Evolutionary conservation across 2,329 filamentous ascomycete species (phyloP).

Genomic region (Colletotrichum euphorbiae): DNA sequence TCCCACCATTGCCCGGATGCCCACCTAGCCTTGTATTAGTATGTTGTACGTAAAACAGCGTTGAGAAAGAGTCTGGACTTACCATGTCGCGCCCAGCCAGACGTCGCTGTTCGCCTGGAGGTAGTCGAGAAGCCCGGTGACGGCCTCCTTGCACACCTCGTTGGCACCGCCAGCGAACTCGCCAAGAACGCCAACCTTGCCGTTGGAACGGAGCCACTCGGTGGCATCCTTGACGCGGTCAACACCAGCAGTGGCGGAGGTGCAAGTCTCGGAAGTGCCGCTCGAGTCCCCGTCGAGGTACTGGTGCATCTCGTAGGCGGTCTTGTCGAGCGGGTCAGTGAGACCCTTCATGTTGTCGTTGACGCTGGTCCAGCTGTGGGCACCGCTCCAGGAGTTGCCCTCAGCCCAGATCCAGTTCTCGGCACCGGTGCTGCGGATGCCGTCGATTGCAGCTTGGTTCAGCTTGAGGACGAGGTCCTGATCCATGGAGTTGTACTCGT

Average conservation of each 20-base stretch:
- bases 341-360: constrained; percentile 51
- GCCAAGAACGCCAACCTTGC: constrained; percentile 61
- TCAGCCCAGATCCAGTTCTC: constrained; percentile 61
- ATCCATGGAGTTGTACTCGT: constrained; percentile 70
- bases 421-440: constrained; percentile 65
- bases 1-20: constrained; percentile 64
- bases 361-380: constrained; percentile 51
- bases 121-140: constrained; percentile 60
- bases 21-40: constrained; percentile 50
- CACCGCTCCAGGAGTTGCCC: constrained; percentile 60
- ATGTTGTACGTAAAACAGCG: no score
- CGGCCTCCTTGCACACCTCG: constrained; percentile 57
- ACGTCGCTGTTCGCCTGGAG: constrained; percentile 62
- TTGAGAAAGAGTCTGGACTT: no score
- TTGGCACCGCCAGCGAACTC: constrained; percentile 63
- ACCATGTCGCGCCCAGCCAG: constrained; percentile 57
- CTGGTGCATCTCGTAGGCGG: constrained; percentile 65
- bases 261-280: constrained; percentile 56
- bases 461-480: constrained; percentile 64
- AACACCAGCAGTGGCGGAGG: constrained; percentile 55
- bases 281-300: constrained; percentile 62
- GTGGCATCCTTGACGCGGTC: constrained; percentile 58
- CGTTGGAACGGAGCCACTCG: constrained; percentile 60
- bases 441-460: constrained; percentile 69
- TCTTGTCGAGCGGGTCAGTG: constrained; percentile 55